A percentile compares a stretch with the other conserved stretches of the same genome.
These are phyloP conservation scores for Aspergillus asperescens DNA, from an alignment of 495 filamentous ascomycete genomes.

Conservation along the genomic window DNA sequence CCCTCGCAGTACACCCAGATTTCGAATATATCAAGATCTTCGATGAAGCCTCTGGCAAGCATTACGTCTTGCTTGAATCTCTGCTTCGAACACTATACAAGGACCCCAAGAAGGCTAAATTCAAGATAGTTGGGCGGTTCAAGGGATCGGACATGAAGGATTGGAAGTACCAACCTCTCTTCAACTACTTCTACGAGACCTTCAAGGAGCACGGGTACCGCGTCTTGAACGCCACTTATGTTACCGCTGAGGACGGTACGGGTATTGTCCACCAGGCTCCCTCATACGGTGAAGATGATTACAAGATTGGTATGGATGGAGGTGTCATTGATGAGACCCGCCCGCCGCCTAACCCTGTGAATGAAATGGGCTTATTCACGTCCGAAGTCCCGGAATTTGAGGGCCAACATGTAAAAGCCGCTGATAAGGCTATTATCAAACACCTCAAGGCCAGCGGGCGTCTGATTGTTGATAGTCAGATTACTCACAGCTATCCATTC, in stretches of 20 bases:
- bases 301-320: conserved; percentile 68
- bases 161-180: conserved; percentile 88
- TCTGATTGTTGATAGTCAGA: conserved; percentile 80
- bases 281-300: conserved; percentile 96
- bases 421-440: conserved; percentile 93
- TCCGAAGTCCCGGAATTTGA: conserved; percentile 75
- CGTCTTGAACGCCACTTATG: conserved; percentile 82
- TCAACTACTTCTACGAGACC: conserved; percentile 88
- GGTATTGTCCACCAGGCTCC: conserved; percentile 95
- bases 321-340: conserved; percentile 76
- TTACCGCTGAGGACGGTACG: conserved; percentile 87
- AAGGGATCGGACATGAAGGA: conserved; percentile 85
- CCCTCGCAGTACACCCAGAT: conserved; percentile 76
- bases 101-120: conserved; percentile 96
- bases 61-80: conserved; percentile 85
- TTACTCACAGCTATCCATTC: conserved; percentile 92
- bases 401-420: conserved; percentile 88
- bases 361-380: conserved; percentile 77
- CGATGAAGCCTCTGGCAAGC: conserved; percentile 72
- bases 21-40: conserved; percentile 93
- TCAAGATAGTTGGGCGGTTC: conserved; percentile 74
- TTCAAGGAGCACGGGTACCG: conserved; percentile 86
- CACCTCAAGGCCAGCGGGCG: conserved; percentile 75
- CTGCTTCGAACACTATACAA: conserved; percentile 86
- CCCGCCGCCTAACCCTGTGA: conserved; percentile 82